phyloP scores from a whole-genome alignment of 2,329 filamentous ascomycete species.

The Cladosporium austrohemisphaericum region DNA sequence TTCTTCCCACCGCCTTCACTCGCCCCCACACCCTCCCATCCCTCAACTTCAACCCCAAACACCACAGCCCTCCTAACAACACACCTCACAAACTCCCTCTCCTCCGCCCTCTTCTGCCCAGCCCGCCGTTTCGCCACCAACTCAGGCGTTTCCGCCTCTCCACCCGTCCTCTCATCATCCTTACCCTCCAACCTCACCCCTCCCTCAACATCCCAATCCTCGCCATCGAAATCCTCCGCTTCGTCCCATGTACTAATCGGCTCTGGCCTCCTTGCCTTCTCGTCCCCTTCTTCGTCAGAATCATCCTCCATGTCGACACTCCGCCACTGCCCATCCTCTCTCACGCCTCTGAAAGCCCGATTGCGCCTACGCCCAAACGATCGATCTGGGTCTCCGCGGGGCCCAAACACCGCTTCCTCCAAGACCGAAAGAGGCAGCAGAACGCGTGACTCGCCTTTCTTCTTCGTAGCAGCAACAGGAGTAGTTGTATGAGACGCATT shows the following conservation, averaged over 20 bases:
- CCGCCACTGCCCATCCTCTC: conserved; percentile 39
- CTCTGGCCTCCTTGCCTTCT: conserved; percentile 7
- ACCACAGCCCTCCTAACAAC: conserved; percentile 59
- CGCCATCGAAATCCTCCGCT: conserved; percentile 10
- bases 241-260: conserved; percentile 10
- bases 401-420: conserved; percentile 50
- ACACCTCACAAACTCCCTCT: conserved; percentile 58
- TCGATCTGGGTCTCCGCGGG: conserved; percentile 44
- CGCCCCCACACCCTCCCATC: conserved; percentile 15
- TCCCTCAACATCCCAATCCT: conserved; percentile 5
- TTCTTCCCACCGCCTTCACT: conserved; percentile 21
- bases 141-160: conserved; percentile 50
- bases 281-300: conserved; percentile 6
- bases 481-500: background rate
- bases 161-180: conserved; percentile 29
- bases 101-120: conserved; percentile 47
- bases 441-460: conserved; percentile 51
- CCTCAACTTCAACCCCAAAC: conserved; percentile 47
- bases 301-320: conserved; percentile 47
- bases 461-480: background rate
- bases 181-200: background rate
- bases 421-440: conserved; percentile 50
- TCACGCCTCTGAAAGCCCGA: conserved; percentile 39
- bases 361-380: conserved; percentile 46
- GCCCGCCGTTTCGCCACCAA: conserved; percentile 48